phyloP scores from a whole-genome alignment of 2,329 filamentous ascomycete species.

The Macroventuria anomochaeta region DNA sequence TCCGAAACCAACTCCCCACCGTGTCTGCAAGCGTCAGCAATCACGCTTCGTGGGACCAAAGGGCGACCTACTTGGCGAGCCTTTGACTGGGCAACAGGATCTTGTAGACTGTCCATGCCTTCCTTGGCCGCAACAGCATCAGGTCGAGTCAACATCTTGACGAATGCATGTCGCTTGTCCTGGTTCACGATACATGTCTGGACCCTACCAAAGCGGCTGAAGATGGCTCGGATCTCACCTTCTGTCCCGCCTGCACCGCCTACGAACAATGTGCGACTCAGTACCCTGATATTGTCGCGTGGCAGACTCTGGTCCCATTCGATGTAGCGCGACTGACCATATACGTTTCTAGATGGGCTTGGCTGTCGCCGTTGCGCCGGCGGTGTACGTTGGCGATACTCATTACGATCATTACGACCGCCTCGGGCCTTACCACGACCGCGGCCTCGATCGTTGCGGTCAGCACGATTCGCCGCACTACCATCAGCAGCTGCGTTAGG shows the following conservation, averaged over 20 bases:
- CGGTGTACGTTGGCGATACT: slow-evolving; percentile 90
- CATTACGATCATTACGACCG: slow-evolving; percentile 54
- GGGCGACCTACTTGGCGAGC: slow-evolving; percentile 50
- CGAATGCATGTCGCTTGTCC: slow-evolving; percentile 97
- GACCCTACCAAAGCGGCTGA: slow-evolving; percentile 81
- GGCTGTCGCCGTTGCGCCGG: slow-evolving; percentile 67
- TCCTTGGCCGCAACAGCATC: slow-evolving; percentile 85
- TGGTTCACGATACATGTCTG: slow-evolving; percentile 98
- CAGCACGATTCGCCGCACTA: slow-evolving; percentile 62
- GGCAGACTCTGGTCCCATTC: slow-evolving; percentile 79
- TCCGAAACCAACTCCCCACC: slow-evolving; percentile 97
- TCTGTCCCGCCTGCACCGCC: slow-evolving; percentile 83
- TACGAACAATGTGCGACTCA: slow-evolving; percentile 94
- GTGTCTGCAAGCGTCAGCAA: slow-evolving; percentile 66
- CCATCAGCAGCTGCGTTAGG: slow-evolving; percentile 63
- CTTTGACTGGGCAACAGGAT: slow-evolving; percentile 73
- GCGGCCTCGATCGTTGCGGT: slow-evolving; percentile 62
- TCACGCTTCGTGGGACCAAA: neutral
- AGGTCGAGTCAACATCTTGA: slow-evolving; percentile 93
- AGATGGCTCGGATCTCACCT: slow-evolving; percentile 79
- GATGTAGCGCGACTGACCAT: slow-evolving; percentile 70
- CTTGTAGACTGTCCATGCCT: slow-evolving; percentile 81
- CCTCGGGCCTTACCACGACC: slow-evolving; percentile 57
- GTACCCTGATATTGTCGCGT: slow-evolving; percentile 77
- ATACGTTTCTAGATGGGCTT: slow-evolving; percentile 59